These are phyloP conservation scores for Russula ochroleuca DNA, from an alignment of 768 basidiomycete genomes.

Conservation along the genomic window DNA sequence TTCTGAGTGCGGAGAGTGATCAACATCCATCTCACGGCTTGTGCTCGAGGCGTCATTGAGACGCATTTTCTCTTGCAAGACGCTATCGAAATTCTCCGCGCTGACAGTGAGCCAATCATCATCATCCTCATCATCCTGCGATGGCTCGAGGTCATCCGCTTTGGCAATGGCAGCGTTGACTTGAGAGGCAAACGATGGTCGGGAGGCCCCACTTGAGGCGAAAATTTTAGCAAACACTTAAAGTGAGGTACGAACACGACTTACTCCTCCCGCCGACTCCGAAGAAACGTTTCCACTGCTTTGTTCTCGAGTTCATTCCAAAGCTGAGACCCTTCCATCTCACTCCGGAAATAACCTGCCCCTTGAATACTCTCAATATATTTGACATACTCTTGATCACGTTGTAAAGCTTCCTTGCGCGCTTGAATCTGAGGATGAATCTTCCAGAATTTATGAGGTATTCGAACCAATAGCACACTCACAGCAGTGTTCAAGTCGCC, in stretches of 20 bases:
- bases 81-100: slow-evolving; percentile 66
- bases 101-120: slow-evolving; percentile 89
- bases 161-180: slow-evolving; percentile 61
- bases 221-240: slow-evolving; percentile 1
- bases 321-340: slow-evolving; percentile 67
- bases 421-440: slow-evolving; percentile 49
- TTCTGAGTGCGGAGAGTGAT: slow-evolving; percentile 33
- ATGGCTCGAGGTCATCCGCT: slow-evolving; percentile 34
- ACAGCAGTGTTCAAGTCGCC: slow-evolving; percentile 49
- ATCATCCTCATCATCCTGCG: slow-evolving; percentile 53
- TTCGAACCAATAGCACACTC: slow-evolving; percentile 28
- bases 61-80: slow-evolving; percentile 48
- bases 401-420: slow-evolving; percentile 60
- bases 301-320: slow-evolving; percentile 74
- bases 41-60: slow-evolving; percentile 22
- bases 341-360: slow-evolving; percentile 72
- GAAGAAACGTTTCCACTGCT: slow-evolving; percentile 63
- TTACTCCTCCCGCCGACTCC: slow-evolving; percentile 62
- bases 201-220: slow-evolving; percentile 47
- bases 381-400: slow-evolving; percentile 60
- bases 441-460: background rate
- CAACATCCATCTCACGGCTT: slow-evolving; percentile 49
- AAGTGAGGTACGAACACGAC: slow-evolving; percentile 32
- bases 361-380: slow-evolving; percentile 65
- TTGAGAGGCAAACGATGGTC: slow-evolving; percentile 71